Conservation (phyloP, 2,329 filamentous ascomycete genomes). For the Neocatenulostroma microsporum region DNA sequence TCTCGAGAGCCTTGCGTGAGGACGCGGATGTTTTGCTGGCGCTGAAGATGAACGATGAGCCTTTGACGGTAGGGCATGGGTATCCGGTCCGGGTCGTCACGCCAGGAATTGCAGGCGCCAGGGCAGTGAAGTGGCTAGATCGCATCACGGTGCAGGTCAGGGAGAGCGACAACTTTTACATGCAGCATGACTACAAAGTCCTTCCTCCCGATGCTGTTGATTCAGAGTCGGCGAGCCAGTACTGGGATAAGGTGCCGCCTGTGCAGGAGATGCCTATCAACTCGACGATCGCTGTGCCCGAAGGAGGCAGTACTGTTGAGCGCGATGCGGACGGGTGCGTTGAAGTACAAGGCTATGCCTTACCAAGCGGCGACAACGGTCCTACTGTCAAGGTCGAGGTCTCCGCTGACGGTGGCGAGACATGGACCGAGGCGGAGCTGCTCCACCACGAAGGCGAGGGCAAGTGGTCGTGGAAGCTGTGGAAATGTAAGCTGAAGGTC, state of each 20-base stretch:
- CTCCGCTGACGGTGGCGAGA: conserved; percentile 40
- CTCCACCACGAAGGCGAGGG: conserved; percentile 24
- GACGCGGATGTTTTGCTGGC: conserved; percentile 54
- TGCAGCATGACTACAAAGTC: conserved; percentile 51
- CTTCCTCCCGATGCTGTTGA: conserved; percentile 46
- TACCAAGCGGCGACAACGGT: conserved; percentile 47
- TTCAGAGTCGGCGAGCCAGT: conserved; percentile 44
- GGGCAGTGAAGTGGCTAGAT: conserved; percentile 56
- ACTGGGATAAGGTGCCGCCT: conserved; percentile 44
- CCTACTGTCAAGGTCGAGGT: conserved; percentile 49
- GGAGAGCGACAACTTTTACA: conserved; percentile 51
- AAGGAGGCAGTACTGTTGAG: conserved; percentile 36
- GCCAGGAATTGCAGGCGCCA: conserved; percentile 55
- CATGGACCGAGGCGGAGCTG: conserved; percentile 44
- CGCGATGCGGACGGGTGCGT: conserved; percentile 36
- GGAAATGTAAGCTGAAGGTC: conserved; percentile 38
- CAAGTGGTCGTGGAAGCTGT: conserved; percentile 49
- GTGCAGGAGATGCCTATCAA: conserved; percentile 39
- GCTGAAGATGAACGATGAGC: conserved; percentile 63
- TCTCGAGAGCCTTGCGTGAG: conserved; percentile 37
- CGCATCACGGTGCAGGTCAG: conserved; percentile 51
- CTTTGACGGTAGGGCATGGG: conserved; percentile 57
- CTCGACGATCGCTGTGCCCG: conserved; percentile 39
- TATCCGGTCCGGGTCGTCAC: conserved; percentile 55
- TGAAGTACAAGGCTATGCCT: conserved; percentile 48